phyloP scores from a whole-genome alignment of 129 eudicot species.

The Sambucus nigra region DNA sequence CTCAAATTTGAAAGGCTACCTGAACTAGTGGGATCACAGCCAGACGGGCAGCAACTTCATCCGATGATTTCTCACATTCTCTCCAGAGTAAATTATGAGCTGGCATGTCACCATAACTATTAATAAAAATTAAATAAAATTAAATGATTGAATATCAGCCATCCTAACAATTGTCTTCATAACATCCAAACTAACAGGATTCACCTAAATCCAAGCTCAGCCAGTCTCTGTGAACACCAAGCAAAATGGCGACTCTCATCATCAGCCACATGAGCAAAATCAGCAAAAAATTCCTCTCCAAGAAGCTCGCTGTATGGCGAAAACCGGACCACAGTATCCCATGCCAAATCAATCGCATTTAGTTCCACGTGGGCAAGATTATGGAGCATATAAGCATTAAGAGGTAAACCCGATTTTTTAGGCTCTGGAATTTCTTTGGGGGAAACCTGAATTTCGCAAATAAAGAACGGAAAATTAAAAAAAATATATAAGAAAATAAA shows the following conservation, averaged over 20 bases:
- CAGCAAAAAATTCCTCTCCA: constrained; percentile 86
- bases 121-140: no score
- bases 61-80: constrained; percentile 81
- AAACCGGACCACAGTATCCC: constrained; percentile 97
- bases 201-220: constrained; percentile 91
- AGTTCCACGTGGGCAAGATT: constrained; percentile 97
- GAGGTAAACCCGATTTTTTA: constrained; percentile 73
- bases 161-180: not conserved
- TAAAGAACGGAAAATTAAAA: not conserved
- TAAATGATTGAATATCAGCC: no score
- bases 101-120: constrained; percentile 98
- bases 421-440: constrained; percentile 89
- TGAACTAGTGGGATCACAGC: constrained; percentile 94
- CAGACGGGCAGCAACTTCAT: constrained; percentile 84
- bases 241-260: constrained; percentile 97
- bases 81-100: constrained; percentile 95
- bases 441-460: constrained; percentile 50
- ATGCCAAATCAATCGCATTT: constrained; percentile 94
- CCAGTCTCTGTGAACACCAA: constrained; percentile 90
- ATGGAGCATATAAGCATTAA: constrained; percentile 90
- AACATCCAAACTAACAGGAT: not conserved
- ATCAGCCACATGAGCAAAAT: constrained; percentile 96
- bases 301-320: constrained; percentile 64
- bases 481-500: not conserved
- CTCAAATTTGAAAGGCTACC: constrained; percentile 42